Percentiles rank a stretch among this genome's conserved stretches.
These are phyloP conservation scores for Lasiodiplodia sp. DNA, from an alignment of 2,329 filamentous ascomycete genomes.

Conservation along the genomic window DNA sequence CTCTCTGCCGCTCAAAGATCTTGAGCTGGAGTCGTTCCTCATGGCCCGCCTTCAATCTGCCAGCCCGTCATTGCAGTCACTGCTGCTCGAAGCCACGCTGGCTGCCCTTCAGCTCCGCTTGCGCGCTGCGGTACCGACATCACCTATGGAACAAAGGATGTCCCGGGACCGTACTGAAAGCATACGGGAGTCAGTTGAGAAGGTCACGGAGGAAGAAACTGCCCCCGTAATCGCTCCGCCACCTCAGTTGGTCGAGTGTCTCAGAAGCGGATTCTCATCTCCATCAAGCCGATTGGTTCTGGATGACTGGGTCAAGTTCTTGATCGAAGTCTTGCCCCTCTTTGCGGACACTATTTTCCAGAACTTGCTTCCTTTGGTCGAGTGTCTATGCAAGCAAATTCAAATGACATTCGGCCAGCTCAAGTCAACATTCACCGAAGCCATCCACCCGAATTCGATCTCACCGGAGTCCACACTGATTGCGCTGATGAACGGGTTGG, in stretches of 20 bases:
- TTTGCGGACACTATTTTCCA: slow-evolving; percentile 88
- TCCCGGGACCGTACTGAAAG: slow-evolving; percentile 21
- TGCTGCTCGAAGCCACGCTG: slow-evolving; percentile 80
- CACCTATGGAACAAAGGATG: slow-evolving; percentile 8
- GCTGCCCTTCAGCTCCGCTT: slow-evolving; percentile 71
- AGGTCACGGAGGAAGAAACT: slow-evolving; percentile 37
- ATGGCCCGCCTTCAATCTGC: slow-evolving; percentile 69
- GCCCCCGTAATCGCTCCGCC: slow-evolving; percentile 60
- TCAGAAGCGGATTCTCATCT: slow-evolving; percentile 82
- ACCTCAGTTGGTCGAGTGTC: slow-evolving; percentile 79
- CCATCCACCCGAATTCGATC: slow-evolving; percentile 40
- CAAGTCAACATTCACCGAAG: slow-evolving; percentile 65
- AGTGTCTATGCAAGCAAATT: slow-evolving; percentile 85
- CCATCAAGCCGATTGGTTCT: slow-evolving; percentile 76
- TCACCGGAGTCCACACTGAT: slow-evolving; percentile 77
- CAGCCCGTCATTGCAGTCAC: slow-evolving; percentile 73
- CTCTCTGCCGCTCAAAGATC: slow-evolving; percentile 63
- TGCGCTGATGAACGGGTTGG: slow-evolving; percentile 88
- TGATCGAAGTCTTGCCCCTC: slow-evolving; percentile 82
- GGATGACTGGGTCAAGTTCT: slow-evolving; percentile 89
- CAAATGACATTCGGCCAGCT: slow-evolving; percentile 74
- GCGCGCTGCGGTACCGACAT: neutral
- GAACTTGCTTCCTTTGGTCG: slow-evolving; percentile 86
- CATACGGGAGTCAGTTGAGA: slow-evolving; percentile 51
- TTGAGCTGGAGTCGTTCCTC: slow-evolving; percentile 74